Evolutionary conservation across 106 monocot species (phyloP), one percentile per base, ranked within the genome.

Genomic region (Platanthera zijinensis): DNA sequence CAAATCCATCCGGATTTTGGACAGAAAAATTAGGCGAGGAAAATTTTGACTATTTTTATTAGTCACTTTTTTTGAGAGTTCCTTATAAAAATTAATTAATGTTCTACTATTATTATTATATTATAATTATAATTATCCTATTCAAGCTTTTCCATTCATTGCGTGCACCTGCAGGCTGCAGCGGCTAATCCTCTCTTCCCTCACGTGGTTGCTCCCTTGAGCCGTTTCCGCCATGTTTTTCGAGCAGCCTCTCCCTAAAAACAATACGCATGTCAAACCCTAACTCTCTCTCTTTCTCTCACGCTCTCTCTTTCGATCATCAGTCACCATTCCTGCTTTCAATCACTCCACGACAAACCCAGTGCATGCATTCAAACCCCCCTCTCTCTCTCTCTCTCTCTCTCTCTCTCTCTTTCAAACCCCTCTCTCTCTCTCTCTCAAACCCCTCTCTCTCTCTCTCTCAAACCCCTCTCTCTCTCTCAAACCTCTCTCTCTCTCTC

Each of bases 221-320:
- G 69, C 69, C 69, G 69, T 39, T 69, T 15, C 69, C 46, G 49
- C 48, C 71, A 71, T 71, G 71, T 71, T 71, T 71, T 71, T 49
- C 49, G 71, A n/a, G 71, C 71, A 49, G 48, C 18, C n/a, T n/a
- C 71, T 48, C 18, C 30, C 71, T 39, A 69, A 45, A 71, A 71
- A 19, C 48, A 50, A 69, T 49, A 50, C 47, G 51, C 72, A 72
- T 72, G 72, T 72, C 50, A 71, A 71, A 46, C 72, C 18, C 50
- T 12, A 50, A 19, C n/a, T 50, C 0, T 72, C 21, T 19, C 18
- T 61, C 7, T 61, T 2, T 19, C 21, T 8, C 9, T 1, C 21
- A 7, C 59, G 21, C 19, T 56, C 54, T 12, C 54, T 54, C 17
- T 54, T 12, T 15, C 12, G 11, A 5, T 15, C 39, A 39, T 1